Evolutionary conservation across 2,329 filamentous ascomycete species (phyloP).

Genomic region (Cladorrhinum sp.): DNA sequence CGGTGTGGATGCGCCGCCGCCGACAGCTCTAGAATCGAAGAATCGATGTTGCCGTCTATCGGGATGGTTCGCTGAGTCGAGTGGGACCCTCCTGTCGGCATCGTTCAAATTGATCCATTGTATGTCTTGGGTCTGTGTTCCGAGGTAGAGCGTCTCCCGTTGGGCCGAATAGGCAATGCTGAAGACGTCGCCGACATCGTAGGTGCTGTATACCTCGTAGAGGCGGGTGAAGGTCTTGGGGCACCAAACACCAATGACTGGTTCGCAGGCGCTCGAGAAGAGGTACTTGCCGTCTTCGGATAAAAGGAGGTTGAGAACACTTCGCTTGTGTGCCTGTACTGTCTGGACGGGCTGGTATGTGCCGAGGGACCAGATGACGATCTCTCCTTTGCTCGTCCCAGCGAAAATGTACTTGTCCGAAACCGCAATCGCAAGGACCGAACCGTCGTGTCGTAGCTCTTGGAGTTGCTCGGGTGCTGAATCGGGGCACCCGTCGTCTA

Average conservation of each 20-base stretch:
- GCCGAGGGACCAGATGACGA: conserved; percentile 84
- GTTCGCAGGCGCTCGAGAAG: conserved; percentile 90
- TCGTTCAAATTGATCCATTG: conserved; percentile 84
- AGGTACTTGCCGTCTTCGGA: conserved; percentile 65
- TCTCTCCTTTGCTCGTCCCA: conserved; percentile 89
- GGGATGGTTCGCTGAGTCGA: conserved; percentile 66
- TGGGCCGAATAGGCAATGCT: conserved; percentile 84
- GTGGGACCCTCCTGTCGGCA: conserved; percentile 55
- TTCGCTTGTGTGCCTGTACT: conserved; percentile 87
- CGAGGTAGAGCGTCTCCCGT: conserved; percentile 81
- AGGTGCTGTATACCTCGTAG: conserved; percentile 88
- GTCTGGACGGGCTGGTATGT: conserved; percentile 78
- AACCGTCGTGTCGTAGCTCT: conserved; percentile 71
- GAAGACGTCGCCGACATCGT: conserved; percentile 94
- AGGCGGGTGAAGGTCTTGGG: conserved; percentile 71
- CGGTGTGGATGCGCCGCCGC: conserved; percentile 77
- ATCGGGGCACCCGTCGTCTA: conserved; percentile 29
- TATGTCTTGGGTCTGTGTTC: conserved; percentile 90
- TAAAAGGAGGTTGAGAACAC: conserved; percentile 81
- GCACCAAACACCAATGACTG: conserved; percentile 92
- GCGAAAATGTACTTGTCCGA: conserved; percentile 82
- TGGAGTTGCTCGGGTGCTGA: conserved; percentile 64
- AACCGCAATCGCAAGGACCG: conserved; percentile 78
- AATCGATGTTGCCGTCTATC: conserved; percentile 79
- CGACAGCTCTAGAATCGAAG: conserved; percentile 86